These are phyloP conservation scores for Besnoitia besnoiti DNA, from an alignment of 169 alveolate genomes.

Conservation along the genomic window DNA sequence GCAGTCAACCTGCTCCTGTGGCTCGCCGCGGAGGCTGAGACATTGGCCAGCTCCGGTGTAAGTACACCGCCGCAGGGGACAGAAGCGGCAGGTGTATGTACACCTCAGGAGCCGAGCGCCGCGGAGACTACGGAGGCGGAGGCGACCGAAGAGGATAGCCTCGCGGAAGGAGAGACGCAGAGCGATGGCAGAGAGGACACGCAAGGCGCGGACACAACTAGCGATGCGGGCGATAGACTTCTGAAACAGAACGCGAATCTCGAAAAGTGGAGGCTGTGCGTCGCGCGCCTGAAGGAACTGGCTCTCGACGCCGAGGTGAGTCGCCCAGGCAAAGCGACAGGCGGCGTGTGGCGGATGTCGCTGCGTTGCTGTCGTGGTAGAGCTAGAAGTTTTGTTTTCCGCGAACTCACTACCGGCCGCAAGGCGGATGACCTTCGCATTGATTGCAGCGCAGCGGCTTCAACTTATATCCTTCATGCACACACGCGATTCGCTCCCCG, in stretches of 20 bases:
- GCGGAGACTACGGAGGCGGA: not conserved
- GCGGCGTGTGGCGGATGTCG: no score
- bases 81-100: no score
- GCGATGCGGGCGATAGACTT: not conserved
- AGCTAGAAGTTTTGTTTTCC: no score
- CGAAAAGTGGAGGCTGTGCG: slow-evolving; percentile 39
- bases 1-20: not conserved
- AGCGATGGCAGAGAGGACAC: not conserved
- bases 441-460: no score
- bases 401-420: no score
- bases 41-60: not conserved
- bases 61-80: not conserved
- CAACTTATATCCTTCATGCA: no score
- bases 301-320: slow-evolving; percentile 47
- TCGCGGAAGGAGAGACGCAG: not conserved
- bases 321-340: no score
- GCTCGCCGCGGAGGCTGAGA: not conserved
- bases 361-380: no score
- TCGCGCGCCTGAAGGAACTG: slow-evolving; percentile 35
- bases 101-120: not conserved
- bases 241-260: not conserved
- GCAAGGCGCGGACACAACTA: not conserved
- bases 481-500: no score
- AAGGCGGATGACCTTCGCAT: no score
- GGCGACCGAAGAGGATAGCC: not conserved